Conservation (phyloP, 306 rosid genomes). For the Trifolium pratense region DNA sequence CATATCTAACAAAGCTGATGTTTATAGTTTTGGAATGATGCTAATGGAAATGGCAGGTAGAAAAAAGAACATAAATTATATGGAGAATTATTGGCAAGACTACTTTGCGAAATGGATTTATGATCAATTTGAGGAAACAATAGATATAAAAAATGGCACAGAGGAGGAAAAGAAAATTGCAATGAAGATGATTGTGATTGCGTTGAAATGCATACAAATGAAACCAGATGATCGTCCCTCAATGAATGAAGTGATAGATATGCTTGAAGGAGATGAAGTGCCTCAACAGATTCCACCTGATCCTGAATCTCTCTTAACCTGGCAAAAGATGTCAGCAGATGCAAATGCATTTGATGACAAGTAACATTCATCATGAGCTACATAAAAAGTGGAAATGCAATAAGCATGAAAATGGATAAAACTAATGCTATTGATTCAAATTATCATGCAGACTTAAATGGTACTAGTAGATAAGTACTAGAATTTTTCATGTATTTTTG, state of each 20-base stretch:
- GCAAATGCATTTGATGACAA: background rate
- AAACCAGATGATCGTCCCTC: constrained; percentile 19
- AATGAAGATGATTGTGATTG: constrained; percentile 29
- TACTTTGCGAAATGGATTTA: constrained; percentile 25
- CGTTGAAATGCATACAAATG: constrained; percentile 28
- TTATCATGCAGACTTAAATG: background rate
- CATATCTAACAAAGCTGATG: background rate
- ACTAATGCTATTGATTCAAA: background rate
- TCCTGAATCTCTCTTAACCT: background rate
- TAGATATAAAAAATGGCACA: background rate
- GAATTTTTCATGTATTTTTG: background rate
- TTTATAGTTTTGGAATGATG: background rate
- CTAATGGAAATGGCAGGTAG: constrained; percentile 27
- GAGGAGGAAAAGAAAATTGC: constrained; percentile 29
- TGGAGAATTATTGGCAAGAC: constrained; percentile 16
- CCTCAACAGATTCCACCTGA: background rate
- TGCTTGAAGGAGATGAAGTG: constrained; percentile 24
- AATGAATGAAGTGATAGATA: constrained; percentile 29
- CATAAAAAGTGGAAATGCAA: background rate
- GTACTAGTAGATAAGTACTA: background rate
- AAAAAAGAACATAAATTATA: background rate
- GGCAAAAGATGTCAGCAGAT: constrained; percentile 5
- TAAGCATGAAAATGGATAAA: background rate
- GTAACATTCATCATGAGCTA: background rate
- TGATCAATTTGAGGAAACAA: constrained; percentile 35